A percentile compares a stretch with the other conserved stretches of the same genome.
Conservation (phyloP, 2,329 filamentous ascomycete species). For the Hawksworthiomyces lignivorus region DNA sequence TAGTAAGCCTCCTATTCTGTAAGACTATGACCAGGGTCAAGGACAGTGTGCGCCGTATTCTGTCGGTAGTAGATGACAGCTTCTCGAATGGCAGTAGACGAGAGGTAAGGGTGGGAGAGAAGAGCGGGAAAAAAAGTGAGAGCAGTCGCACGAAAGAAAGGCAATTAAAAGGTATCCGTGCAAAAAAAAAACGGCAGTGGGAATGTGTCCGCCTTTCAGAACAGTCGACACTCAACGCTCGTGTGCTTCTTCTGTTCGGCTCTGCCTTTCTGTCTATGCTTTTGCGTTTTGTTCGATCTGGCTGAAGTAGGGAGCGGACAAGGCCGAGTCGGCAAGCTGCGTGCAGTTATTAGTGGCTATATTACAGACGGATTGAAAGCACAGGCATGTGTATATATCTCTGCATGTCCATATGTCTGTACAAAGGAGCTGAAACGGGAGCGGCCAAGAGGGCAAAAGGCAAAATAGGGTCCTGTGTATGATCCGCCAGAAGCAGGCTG, state of each 20-base stretch:
- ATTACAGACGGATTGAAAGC: background rate
- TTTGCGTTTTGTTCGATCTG: conserved; percentile 3
- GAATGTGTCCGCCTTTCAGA: no score
- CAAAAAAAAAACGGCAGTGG: no score
- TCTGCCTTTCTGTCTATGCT: background rate
- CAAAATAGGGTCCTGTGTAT: conserved; percentile 11
- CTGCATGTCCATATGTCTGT: no score
- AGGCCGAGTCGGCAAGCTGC: conserved; percentile 7
- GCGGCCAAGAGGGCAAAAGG: conserved; percentile 4
- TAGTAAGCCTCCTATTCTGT: conserved; percentile 5
- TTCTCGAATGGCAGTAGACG: conserved; percentile 6
- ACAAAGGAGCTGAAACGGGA: conserved; percentile 8
- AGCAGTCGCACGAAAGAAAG: conserved; percentile 6
- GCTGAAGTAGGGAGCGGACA: conserved; percentile 1
- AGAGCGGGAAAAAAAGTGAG: background rate
- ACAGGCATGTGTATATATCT: no score
- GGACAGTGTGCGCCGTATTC: no score
- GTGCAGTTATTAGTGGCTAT: conserved; percentile 7
- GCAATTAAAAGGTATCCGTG: background rate
- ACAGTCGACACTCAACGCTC: background rate
- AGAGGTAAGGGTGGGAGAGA: background rate
- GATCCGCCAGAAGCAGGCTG: conserved; percentile 5
- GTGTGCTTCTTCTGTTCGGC: conserved; percentile 3
- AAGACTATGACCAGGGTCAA: conserved; percentile 1
- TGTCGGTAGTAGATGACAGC: no score